phyloP scores from a whole-genome alignment of 768 basidiomycete species.

The Sarcodon sp. region DNA sequence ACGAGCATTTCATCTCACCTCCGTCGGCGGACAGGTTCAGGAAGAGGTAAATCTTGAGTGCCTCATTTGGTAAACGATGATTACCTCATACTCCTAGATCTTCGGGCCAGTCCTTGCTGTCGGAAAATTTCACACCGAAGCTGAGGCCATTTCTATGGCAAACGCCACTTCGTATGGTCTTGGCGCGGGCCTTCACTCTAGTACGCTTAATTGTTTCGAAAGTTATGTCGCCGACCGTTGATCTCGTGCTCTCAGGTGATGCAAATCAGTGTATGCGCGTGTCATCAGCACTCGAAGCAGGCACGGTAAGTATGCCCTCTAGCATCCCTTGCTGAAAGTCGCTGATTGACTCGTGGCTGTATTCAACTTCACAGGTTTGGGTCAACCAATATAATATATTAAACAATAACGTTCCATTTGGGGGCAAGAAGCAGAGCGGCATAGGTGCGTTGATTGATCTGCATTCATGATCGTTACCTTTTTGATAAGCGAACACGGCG shows the following conservation, averaged over 20 bases:
- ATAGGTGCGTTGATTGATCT: constrained; percentile 37
- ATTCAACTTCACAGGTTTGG: constrained; percentile 50
- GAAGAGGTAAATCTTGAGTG: constrained; percentile 40
- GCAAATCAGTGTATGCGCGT: constrained; percentile 86
- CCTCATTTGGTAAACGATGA: background rate
- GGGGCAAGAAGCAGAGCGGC: constrained; percentile 90
- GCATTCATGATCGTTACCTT: background rate
- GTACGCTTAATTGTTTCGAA: constrained; percentile 25
- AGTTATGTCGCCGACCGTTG: background rate
- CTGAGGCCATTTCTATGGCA: constrained; percentile 73
- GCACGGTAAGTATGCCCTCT: constrained; percentile 46
- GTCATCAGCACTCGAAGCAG: constrained; percentile 75
- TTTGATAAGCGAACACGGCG: background rate
- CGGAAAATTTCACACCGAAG: constrained; percentile 75
- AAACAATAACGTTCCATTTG: constrained; percentile 86
- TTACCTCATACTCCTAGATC: constrained; percentile 37
- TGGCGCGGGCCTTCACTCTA: constrained; percentile 84
- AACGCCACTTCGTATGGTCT: constrained; percentile 88
- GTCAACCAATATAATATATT: constrained; percentile 82
- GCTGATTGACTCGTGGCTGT: constrained; percentile 4
- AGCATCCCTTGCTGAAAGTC: background rate
- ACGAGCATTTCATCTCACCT: constrained; percentile 1
- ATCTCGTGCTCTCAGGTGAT: constrained; percentile 35
- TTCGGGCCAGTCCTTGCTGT: constrained; percentile 90
- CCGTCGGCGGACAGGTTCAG: constrained; percentile 28